phyloP scores from a whole-genome alignment of 306 rosid species.

The Vigna radiata region DNA sequence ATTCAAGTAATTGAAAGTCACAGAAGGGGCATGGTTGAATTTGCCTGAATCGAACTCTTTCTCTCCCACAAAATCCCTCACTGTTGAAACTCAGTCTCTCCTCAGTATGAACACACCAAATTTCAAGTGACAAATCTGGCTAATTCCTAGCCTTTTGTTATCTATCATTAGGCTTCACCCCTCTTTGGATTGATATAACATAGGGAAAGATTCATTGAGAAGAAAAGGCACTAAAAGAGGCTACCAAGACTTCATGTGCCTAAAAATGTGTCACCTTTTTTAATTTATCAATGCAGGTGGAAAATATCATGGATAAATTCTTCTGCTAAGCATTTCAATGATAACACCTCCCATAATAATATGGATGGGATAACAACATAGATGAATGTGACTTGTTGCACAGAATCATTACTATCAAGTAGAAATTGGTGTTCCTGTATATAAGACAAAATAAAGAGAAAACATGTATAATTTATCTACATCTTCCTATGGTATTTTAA shows the following conservation, averaged over 20 bases:
- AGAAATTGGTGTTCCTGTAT: conserved; percentile 20
- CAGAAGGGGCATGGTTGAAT: no score
- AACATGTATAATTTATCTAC: conserved; percentile 36
- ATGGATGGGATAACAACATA: neutral
- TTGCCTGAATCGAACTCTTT: no score
- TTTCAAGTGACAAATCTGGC: no score
- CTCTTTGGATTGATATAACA: neutral
- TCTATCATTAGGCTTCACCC: no score
- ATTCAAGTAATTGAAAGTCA: no score
- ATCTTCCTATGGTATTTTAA: conserved; percentile 34
- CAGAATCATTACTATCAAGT: conserved; percentile 1
- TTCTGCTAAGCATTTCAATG: conserved; percentile 1
- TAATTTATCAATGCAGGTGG: neutral
- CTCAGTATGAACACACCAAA: no score
- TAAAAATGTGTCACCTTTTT: neutral
- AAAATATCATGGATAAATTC: neutral
- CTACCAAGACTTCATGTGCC: neutral
- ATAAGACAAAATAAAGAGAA: conserved; percentile 7
- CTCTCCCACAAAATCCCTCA: no score
- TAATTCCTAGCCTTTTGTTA: no score
- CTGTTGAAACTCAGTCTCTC: no score
- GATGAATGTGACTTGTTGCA: neutral
- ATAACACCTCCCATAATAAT: neutral
- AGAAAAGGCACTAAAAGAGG: neutral
- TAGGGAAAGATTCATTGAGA: neutral